These are phyloP conservation scores for Penicillium crustosum DNA, from an alignment of 2,329 filamentous ascomycete genomes.

Conservation along the genomic window DNA sequence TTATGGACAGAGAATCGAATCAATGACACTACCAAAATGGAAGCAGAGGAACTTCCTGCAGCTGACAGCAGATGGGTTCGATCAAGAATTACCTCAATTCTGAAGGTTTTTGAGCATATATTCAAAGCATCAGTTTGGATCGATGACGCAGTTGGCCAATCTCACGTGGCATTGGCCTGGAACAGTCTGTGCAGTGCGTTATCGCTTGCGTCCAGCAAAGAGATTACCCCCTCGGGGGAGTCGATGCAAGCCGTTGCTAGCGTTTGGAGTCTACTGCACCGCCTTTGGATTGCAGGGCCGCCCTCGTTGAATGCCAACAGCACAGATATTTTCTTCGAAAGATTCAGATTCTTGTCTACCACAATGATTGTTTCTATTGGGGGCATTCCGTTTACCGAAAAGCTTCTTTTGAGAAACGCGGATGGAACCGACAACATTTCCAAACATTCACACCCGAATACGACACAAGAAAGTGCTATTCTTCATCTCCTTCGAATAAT, in stretches of 20 bases:
- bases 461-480: constrained; percentile 37
- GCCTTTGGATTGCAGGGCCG: constrained; percentile 64
- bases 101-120: constrained; percentile 59
- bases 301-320: constrained; percentile 36
- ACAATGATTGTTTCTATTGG: constrained; percentile 54
- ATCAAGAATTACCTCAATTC: constrained; percentile 64
- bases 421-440: constrained; percentile 49
- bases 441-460: constrained; percentile 30
- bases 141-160: constrained; percentile 41
- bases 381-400: constrained; percentile 52
- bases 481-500: constrained; percentile 42
- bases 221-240: constrained; percentile 84
- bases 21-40: constrained; percentile 58
- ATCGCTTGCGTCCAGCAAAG: constrained; percentile 68
- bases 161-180: constrained; percentile 58
- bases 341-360: constrained; percentile 53
- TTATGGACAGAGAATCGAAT: constrained; percentile 76
- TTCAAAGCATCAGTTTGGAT: constrained; percentile 53
- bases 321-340: constrained; percentile 46
- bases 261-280: constrained; percentile 67
- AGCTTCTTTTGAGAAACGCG: constrained; percentile 52
- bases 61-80: constrained; percentile 87
- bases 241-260: constrained; percentile 76
- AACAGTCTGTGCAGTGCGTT: constrained; percentile 61
- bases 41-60: constrained; percentile 73